phyloP scores from a whole-genome alignment of 768 basidiomycete genomes.

The Boletellus ananiceps region DNA sequence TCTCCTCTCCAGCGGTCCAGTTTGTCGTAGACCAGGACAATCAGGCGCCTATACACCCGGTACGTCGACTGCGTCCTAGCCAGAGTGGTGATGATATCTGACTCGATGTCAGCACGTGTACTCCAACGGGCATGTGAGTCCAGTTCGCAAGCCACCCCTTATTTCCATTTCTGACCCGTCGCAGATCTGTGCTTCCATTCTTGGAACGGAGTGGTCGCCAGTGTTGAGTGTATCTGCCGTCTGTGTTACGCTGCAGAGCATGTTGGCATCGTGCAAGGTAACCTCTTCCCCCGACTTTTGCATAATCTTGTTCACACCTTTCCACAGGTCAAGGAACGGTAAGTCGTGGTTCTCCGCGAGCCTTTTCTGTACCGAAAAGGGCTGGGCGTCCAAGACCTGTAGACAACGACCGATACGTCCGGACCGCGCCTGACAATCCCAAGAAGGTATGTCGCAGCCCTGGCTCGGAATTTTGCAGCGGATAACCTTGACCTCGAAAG shows the following conservation, averaged over 20 bases:
- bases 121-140: slow-evolving; percentile 76
- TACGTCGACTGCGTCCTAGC: slow-evolving; percentile 35
- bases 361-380: slow-evolving; percentile 6
- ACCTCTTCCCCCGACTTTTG: not conserved
- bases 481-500: slow-evolving; percentile 34
- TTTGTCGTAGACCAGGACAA: slow-evolving; percentile 66
- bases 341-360: slow-evolving; percentile 17
- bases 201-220: slow-evolving; percentile 87
- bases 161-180: slow-evolving; percentile 14
- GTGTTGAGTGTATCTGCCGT: slow-evolving; percentile 80
- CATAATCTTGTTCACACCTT: slow-evolving; percentile 1
- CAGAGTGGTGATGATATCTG: slow-evolving; percentile 10
- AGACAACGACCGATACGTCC: slow-evolving; percentile 82
- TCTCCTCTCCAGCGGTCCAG: slow-evolving; percentile 82
- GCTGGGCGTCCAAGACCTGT: slow-evolving; percentile 47
- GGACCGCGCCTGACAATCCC: slow-evolving; percentile 74
- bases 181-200: slow-evolving; percentile 86
- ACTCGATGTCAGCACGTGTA: slow-evolving; percentile 64
- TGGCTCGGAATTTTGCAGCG: not conserved
- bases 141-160: not conserved
- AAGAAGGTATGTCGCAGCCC: slow-evolving; percentile 60
- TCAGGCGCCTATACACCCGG: slow-evolving; percentile 75
- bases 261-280: slow-evolving; percentile 91
- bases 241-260: slow-evolving; percentile 84
- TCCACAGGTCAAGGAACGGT: slow-evolving; percentile 62